Conservation (phyloP, 106 monocot species). For the Vanilla planifolia region DNA sequence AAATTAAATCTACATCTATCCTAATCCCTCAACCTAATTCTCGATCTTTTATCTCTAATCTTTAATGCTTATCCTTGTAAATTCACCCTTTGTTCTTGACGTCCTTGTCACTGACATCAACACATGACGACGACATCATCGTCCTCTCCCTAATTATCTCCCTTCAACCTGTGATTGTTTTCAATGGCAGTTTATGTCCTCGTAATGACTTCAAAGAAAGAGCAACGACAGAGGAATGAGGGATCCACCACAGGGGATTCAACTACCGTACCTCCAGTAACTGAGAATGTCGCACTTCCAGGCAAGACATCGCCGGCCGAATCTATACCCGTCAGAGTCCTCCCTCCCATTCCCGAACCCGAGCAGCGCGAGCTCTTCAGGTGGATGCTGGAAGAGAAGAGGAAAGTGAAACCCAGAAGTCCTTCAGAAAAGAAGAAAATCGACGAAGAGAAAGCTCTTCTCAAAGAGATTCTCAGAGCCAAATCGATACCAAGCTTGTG, state of each 20-base stretch:
- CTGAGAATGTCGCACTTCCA: conserved; percentile 4
- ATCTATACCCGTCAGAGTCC: conserved; percentile 24
- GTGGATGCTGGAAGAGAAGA: conserved; percentile 88
- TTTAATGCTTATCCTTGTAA: no score
- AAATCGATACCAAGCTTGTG: conserved; percentile 54
- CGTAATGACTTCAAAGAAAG: conserved; percentile 28
- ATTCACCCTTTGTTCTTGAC: no score
- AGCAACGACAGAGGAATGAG: conserved; percentile 19
- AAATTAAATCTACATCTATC: no score
- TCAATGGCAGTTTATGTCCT: conserved; percentile 40
- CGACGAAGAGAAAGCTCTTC: conserved; percentile 78
- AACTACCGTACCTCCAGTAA: conserved; percentile 3
- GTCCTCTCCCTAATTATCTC: no score
- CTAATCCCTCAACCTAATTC: no score
- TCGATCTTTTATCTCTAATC: no score
- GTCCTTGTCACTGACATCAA: no score
- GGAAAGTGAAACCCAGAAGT: conserved; percentile 49
- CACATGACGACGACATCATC: no score
- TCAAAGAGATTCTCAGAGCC: conserved; percentile 59
- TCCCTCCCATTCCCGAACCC: conserved; percentile 48
- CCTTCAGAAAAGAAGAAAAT: conserved; percentile 64
- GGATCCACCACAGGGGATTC: conserved; percentile 5
- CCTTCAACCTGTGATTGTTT: not conserved
- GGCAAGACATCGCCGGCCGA: conserved; percentile 8
- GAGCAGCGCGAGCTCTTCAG: conserved; percentile 62